phyloP scores from a whole-genome alignment of 2,329 filamentous ascomycete genomes.

The Alternaria gaisen region DNA sequence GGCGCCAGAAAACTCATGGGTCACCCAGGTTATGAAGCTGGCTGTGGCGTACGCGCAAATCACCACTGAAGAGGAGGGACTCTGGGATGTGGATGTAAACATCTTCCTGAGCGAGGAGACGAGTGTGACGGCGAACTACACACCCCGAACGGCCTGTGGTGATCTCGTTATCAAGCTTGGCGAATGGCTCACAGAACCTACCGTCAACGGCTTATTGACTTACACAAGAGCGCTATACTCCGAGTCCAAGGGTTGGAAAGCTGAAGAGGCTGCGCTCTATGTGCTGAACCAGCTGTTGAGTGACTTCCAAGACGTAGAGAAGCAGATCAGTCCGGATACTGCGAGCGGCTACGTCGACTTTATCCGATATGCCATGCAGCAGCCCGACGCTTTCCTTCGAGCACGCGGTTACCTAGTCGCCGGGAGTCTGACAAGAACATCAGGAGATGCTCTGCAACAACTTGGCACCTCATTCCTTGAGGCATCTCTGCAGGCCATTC shows the following conservation, averaged over 20 bases:
- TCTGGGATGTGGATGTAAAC: constrained; percentile 97
- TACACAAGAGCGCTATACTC: constrained; percentile 80
- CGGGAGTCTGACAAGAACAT: constrained; percentile 77
- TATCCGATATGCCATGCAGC: constrained; percentile 78
- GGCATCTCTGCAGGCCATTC: constrained; percentile 77
- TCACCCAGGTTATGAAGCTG: constrained; percentile 86
- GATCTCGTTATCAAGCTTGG: constrained; percentile 92
- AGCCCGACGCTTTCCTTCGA: constrained; percentile 77
- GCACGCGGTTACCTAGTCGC: constrained; percentile 89
- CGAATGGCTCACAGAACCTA: constrained; percentile 82
- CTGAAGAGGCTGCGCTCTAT: constrained; percentile 83
- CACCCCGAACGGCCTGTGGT: constrained; percentile 88
- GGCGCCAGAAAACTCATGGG: constrained; percentile 72
- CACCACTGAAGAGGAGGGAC: constrained; percentile 87
- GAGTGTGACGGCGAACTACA: constrained; percentile 94
- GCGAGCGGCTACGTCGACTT: constrained; percentile 80
- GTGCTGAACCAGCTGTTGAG: constrained; percentile 84
- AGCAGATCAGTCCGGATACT: constrained; percentile 73
- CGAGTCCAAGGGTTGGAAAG: constrained; percentile 64
- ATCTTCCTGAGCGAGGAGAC: constrained; percentile 95
- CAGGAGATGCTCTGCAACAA: constrained; percentile 62
- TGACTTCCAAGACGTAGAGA: constrained; percentile 82
- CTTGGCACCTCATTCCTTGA: constrained; percentile 72
- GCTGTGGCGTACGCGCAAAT: constrained; percentile 88
- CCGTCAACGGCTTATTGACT: constrained; percentile 79